phyloP scores from a whole-genome alignment of 202 grass and related monocot genomes.

The Dendrocalamus latiflorus region DNA sequence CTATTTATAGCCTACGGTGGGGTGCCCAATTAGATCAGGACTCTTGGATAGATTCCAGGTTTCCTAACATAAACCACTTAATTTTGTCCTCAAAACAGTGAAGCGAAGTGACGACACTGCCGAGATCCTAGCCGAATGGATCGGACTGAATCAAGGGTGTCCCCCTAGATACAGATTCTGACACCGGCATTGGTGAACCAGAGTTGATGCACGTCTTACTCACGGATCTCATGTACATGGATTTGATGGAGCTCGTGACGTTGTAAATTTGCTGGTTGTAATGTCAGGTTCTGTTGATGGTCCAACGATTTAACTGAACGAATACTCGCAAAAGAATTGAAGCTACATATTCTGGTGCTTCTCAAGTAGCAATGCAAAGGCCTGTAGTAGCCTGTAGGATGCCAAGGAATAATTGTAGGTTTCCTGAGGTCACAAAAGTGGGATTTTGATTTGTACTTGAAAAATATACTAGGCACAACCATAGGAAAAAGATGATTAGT shows the following conservation, averaged over 20 bases:
- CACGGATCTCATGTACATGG: background rate
- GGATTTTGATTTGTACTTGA: background rate
- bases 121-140: background rate
- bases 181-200: background rate
- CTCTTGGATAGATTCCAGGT: too few relatives aligned
- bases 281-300: conserved; percentile 23
- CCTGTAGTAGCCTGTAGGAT: background rate
- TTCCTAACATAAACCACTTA: background rate
- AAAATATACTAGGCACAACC: background rate
- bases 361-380: background rate
- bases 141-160: conserved; percentile 27
- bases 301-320: conserved; percentile 21
- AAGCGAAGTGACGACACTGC: conserved; percentile 18
- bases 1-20: too few relatives aligned
- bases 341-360: conserved; percentile 29
- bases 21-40: too few relatives aligned
- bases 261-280: conserved; percentile 39
- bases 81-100: background rate
- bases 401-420: background rate
- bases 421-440: conserved; percentile 14
- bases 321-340: conserved; percentile 11
- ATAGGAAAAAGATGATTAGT: background rate
- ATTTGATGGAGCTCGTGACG: conserved; percentile 36
- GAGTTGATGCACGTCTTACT: conserved; percentile 15
- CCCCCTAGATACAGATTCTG: conserved; percentile 42